Base-by-base conservation (phyloP, 2,329 filamentous ascomycete species). In the Beauveria varroae region DNA sequence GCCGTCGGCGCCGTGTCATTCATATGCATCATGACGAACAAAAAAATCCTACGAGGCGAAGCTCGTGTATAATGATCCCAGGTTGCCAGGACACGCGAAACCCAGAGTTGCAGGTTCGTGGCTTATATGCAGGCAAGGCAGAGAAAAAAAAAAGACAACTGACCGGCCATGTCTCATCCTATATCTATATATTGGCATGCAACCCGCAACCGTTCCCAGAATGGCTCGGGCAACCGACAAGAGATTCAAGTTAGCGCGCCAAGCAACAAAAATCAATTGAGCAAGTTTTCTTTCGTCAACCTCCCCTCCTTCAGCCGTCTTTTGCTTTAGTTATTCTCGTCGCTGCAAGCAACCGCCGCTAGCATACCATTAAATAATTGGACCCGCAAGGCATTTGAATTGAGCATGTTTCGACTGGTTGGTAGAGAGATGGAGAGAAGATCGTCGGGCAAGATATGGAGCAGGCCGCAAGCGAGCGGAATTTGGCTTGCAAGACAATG, bases 381-480 rank as follows among this genome's bases (percentile, higher is more conserved):
- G 54, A 41, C 22, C 54, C 18, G 2, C 14, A 18, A 22, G 10
- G 20, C 22, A 34, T 57, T 57, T n/a, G 54, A n/a, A 34, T 57
- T 57, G 54, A 57, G 54, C 54, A 57, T 34, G 54, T 57, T 57
- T 57, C 54, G 54, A 57, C 54, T 57, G 54, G 54, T n/a, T 22
- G 28, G 37, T 9, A 20, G 43, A 46, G n/a, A 46, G n/a, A 12
- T 9, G 7, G n/a, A 41, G n/a, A 24, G 22, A 37, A 37, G 20
- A 43, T 14, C 2, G 41, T 43, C 5, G 10, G 34, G 34, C 5
- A 12, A 26, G 14, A 24, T 24, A 24, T 34, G 30, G 28, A n/a
- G 16, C 16, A 26, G 14, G 34, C 30, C 14, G 20, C 30, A 26
- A 22, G 20, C 51, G 34, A 40, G 18, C 18, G n/a, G 5, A 34